These are phyloP conservation scores for Aspergillus sp. DNA, from an alignment of 2,329 filamentous ascomycete species.

Conservation along the genomic window DNA sequence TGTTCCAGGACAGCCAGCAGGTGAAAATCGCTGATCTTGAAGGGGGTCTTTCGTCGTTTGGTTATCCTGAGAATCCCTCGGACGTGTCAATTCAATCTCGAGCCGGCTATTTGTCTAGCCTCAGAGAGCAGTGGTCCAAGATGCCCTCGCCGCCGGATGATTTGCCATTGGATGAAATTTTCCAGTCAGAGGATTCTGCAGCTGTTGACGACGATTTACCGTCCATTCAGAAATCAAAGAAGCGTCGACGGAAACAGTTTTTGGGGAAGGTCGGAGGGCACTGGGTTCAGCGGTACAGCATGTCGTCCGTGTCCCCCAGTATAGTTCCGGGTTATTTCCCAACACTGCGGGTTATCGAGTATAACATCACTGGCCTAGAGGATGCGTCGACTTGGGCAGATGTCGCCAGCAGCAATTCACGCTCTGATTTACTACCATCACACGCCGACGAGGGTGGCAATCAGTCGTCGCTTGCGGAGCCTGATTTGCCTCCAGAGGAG, in stretches of 20 bases:
- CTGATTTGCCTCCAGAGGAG: conserved; percentile 1
- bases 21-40: conserved; percentile 50
- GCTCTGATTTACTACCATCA: conserved; percentile 2
- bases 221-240: conserved; percentile 29
- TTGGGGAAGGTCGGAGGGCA: conserved; percentile 64
- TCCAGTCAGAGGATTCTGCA: conserved; percentile 4
- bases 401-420: background rate
- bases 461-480: background rate
- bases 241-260: conserved; percentile 44
- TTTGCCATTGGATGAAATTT: conserved; percentile 9
- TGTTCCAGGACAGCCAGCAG: conserved; percentile 76
- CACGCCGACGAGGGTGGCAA: conserved; percentile 6
- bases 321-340: conserved; percentile 90
- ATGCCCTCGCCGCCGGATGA: conserved; percentile 49
- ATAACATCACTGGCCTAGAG: conserved; percentile 77
- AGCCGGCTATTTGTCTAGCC: conserved; percentile 68
- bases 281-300: conserved; percentile 75
- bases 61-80: conserved; percentile 15
- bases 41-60: conserved; percentile 10
- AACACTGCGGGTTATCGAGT: conserved; percentile 80
- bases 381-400: conserved; percentile 31
- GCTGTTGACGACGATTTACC: conserved; percentile 12
- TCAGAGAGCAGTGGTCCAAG: conserved; percentile 68
- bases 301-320: conserved; percentile 74
- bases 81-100: conserved; percentile 57